A percentile compares a stretch with the other conserved stretches of the same genome.
Conservation (phyloP, 768 basidiomycete genomes). For the Rossbeevera mucosa region DNA sequence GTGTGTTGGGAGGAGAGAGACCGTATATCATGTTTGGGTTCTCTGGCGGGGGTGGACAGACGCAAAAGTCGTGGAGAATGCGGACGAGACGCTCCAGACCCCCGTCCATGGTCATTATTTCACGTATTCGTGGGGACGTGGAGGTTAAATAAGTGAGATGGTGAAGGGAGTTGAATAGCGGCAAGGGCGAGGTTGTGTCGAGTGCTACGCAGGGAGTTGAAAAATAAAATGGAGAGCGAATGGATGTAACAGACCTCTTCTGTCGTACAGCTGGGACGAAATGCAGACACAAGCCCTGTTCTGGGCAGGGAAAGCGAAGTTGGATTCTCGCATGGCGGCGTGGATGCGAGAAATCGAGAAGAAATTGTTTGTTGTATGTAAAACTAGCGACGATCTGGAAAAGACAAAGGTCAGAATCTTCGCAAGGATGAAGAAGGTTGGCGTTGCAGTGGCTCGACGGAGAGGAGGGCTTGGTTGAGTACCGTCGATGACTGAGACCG, state of each 20-base stretch:
- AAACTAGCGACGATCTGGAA: neutral
- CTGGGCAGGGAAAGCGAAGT: constrained; percentile 91
- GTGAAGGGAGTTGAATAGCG: constrained; percentile 89
- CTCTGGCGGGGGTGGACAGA: constrained; percentile 77
- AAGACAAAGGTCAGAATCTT: neutral
- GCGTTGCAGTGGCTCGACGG: constrained; percentile 13
- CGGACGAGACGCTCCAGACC: constrained; percentile 93
- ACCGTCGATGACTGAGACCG: constrained; percentile 28
- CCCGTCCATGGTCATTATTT: constrained; percentile 97
- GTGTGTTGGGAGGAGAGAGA: constrained; percentile 60
- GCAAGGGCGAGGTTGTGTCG: constrained; percentile 54
- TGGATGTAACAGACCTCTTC: constrained; percentile 62
- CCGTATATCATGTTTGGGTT: constrained; percentile 75
- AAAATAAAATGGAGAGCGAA: constrained; percentile 1
- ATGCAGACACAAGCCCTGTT: constrained; percentile 95
- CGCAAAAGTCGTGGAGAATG: constrained; percentile 84
- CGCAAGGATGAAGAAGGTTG: constrained; percentile 5
- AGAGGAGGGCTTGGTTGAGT: constrained; percentile 27
- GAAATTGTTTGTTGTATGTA: constrained; percentile 5
- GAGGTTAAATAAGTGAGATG: constrained; percentile 96
- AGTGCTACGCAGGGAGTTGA: constrained; percentile 34
- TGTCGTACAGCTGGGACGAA: constrained; percentile 89
- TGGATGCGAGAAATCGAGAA: constrained; percentile 17
- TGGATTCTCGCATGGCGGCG: constrained; percentile 80
- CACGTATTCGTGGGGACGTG: constrained; percentile 94